Evolutionary conservation across 2,329 filamentous ascomycete genomes (phyloP).

Genomic region (Pestalotiopsis sp.): DNA sequence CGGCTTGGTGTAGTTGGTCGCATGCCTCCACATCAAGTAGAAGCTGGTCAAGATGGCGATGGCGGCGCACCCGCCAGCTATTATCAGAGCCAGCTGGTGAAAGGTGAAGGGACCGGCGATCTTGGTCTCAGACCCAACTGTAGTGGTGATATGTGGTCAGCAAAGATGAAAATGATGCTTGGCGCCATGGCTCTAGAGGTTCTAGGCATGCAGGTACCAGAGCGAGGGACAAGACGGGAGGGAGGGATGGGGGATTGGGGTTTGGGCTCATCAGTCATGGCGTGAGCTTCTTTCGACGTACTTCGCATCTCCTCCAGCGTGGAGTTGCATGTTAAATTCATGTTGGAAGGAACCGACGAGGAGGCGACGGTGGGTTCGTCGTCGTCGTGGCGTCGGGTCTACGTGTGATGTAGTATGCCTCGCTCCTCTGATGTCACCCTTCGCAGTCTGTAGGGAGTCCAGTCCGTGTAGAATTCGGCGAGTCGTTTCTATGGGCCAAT

Average conservation of each 20-base stretch:
- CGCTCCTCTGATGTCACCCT: neutral
- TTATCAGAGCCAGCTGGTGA: slow-evolving; percentile 55
- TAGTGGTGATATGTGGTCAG: slow-evolving; percentile 25
- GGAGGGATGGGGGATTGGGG: neutral
- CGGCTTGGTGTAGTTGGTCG: slow-evolving; percentile 62
- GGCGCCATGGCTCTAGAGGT: slow-evolving; percentile 20
- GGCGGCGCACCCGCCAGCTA: slow-evolving; percentile 50
- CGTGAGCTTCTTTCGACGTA: slow-evolving; percentile 22
- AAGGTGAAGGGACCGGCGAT: slow-evolving; percentile 55
- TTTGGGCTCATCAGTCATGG: slow-evolving; percentile 3
- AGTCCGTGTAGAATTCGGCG: neutral
- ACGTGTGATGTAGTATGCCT: neutral
- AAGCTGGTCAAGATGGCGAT: slow-evolving; percentile 56
- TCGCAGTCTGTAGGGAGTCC: neutral
- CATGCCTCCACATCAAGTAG: slow-evolving; percentile 62
- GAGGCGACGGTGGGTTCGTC: neutral
- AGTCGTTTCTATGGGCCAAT: neutral
- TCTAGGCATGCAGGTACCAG: slow-evolving; percentile 25
- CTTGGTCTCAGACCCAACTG: slow-evolving; percentile 50
- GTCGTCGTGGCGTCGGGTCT: neutral
- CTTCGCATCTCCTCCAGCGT: slow-evolving; percentile 36
- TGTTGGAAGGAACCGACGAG: neutral
- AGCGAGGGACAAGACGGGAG: slow-evolving; percentile 7
- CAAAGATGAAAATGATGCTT: slow-evolving; percentile 16
- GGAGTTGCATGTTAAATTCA: slow-evolving; percentile 36